Base-by-base conservation (phyloP, 2,329 filamentous ascomycete species). In the Knoxdaviesia capensis region DNA sequence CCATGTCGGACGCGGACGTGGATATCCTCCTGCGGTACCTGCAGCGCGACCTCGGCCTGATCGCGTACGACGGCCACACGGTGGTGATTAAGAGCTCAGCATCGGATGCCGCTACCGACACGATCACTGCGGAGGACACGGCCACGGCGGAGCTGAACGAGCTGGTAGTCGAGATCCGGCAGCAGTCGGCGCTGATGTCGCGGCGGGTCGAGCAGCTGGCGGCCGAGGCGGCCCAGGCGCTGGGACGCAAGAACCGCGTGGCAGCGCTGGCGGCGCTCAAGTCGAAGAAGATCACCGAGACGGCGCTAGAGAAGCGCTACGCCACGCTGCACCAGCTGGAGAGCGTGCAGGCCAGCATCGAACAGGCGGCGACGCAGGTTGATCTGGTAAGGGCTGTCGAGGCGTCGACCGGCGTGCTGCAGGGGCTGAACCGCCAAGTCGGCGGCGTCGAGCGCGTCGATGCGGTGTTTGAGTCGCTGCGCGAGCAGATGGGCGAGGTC, bases 111-210 rank as follows among this genome's bases (percentile, higher is more conserved):
- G 51, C 49, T 6, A 45, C 52, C 3, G 51, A 48, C 6, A 50
- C 51, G 0, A 78, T 96, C 48, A 82, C 81, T 1, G 64, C 77
- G 44, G 80, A 92, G 51, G 90, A 98, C 59, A 64, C 66, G 5
- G 80, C 83, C 1, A 83, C 94, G 47, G 86, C 86, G 1, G 80
- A 80, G 11, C 71, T 98, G 7, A 88, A 87, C 52, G 74, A 81
- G 30, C 68, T 94, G 7, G 79, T 86, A 31, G 65, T 72, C 36
- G 79, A 80, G 41, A 67, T 98, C 10, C 77, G 80, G 46, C 71
- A 77, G 20, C 75, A 94, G 46, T 78, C 85, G 10, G 59, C 68
- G 6, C 66, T 76, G 1, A 68, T 96, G 35, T 70, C 68, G 41
- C 62, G 61, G 7, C 79, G 85, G 46, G 66, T 90, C 40, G 69